Base-by-base conservation (phyloP, 108 stramenopile genomes). In the Skeletonema menzelii region DNA sequence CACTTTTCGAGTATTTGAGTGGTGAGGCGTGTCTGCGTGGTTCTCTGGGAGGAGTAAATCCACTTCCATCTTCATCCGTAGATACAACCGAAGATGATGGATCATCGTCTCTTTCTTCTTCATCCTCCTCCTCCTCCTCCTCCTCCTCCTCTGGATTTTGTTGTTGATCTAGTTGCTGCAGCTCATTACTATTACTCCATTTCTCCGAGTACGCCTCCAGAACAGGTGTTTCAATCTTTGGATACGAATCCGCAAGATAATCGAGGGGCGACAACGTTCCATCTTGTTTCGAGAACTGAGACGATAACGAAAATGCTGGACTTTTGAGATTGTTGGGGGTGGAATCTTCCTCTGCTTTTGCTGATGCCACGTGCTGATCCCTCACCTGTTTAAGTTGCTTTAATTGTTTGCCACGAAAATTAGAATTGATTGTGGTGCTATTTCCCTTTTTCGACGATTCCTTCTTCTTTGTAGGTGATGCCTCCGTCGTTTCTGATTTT, bases 11-110 rank as follows among this genome's bases (percentile, higher is more conserved):
- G 11, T 59, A 24, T 11, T 61, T 58, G 19, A 17, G 11, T 8
- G 66, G 66, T 10, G 66, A 59, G 57, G 60, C 15, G 7, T 28
- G 57, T 61, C 8, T 67, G 22, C 22, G 24, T 67, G 13, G 64
- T 28, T 12, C 12, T 27, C n/a, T 65, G 15, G 64, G 64, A 10
- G 44, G 63, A 71, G 19, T 53, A 53, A 53, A 53, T 5, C 20
- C 22, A 20, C 49, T 53, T 22, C 22, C 49, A 22, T 53, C 49
- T 20, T 53, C 49, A 53, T 53, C 49, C 22, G 70, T 49, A 22
- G 70, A 66, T 24, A 66, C 40, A 7, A 53, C 64, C 8, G 64
- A 71, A 14, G 63, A 66, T 46, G 66, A 72, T 58, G 65, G 53
- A 67, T 72, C 66, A 22, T 53, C 49, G 22, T 53, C 49, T 53